Percentiles rank a stretch among this genome's conserved stretches.
These are phyloP conservation scores for Scortechinia acanthostroma DNA, from an alignment of 2,329 filamentous ascomycete genomes.

Conservation along the genomic window DNA sequence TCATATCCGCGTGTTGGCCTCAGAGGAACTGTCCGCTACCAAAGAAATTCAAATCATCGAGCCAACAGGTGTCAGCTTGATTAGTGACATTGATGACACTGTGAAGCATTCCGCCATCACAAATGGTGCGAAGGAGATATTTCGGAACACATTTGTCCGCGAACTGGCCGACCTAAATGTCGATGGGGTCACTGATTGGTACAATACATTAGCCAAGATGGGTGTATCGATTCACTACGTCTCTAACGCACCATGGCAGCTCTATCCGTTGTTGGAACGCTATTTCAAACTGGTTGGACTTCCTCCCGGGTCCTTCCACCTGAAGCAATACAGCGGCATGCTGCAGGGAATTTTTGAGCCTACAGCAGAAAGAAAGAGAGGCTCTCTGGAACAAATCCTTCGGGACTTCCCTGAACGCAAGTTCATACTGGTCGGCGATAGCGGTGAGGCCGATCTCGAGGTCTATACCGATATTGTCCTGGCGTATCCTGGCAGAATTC, in stretches of 20 bases:
- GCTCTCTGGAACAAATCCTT: slow-evolving; percentile 77
- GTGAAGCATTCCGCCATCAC: slow-evolving; percentile 91
- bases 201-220: slow-evolving; percentile 66
- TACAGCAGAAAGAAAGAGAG: slow-evolving; percentile 88
- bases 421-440: slow-evolving; percentile 90
- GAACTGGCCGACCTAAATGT: slow-evolving; percentile 76
- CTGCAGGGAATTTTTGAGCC: slow-evolving; percentile 96
- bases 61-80: slow-evolving; percentile 76
- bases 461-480: slow-evolving; percentile 91
- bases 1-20: slow-evolving; percentile 78
- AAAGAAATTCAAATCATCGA: slow-evolving; percentile 74
- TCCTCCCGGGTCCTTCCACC: slow-evolving; percentile 81
- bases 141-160: slow-evolving; percentile 88
- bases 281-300: slow-evolving; percentile 78
- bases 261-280: slow-evolving; percentile 80
- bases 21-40: slow-evolving; percentile 74
- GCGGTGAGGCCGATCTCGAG: slow-evolving; percentile 91
- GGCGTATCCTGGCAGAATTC: slow-evolving; percentile 73
- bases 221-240: slow-evolving; percentile 92
- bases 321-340: slow-evolving; percentile 96
- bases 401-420: slow-evolving; percentile 81
- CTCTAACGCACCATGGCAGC: slow-evolving; percentile 98
- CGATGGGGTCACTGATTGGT: slow-evolving; percentile 86
- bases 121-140: slow-evolving; percentile 83
- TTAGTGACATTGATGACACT: slow-evolving; percentile 96